These are phyloP conservation scores for Phytophthora podocarpi DNA, from an alignment of 352 stramenopile genomes.

Conservation along the genomic window DNA sequence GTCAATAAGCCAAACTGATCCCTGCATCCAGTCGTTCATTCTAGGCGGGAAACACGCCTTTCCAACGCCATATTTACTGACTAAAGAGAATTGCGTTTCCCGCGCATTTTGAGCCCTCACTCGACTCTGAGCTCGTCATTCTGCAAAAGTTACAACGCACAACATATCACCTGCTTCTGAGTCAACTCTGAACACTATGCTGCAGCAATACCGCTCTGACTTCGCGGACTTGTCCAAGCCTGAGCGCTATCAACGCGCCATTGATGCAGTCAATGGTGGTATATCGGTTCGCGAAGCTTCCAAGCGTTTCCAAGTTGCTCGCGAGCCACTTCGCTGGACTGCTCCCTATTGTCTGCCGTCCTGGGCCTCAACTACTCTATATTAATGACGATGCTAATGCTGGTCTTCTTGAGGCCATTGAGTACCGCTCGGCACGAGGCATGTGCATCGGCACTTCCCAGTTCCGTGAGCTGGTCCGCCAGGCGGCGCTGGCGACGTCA, in stretches of 20 bases:
- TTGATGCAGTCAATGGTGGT: not conserved
- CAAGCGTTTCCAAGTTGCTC: not conserved
- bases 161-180: not conserved
- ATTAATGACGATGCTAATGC: not conserved
- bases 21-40: not conserved
- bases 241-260: not conserved
- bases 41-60: not conserved
- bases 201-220: not conserved
- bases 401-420: not conserved
- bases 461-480: slow-evolving; percentile 1
- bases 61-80: not conserved
- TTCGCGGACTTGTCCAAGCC: not conserved
- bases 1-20: not conserved
- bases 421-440: not conserved
- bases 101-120: not conserved
- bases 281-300: not conserved
- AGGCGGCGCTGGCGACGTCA: not conserved
- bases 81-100: not conserved
- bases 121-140: not conserved
- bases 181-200: not conserved
- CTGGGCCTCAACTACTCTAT: not conserved
- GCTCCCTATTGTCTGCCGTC: not conserved
- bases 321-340: not conserved
- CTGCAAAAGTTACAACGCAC: not conserved
- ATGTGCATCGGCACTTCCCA: slow-evolving; percentile 3